These are phyloP conservation scores for Papiliotrema flavescens DNA, from an alignment of 1,284 basidiomycete species.

Conservation along the genomic window DNA sequence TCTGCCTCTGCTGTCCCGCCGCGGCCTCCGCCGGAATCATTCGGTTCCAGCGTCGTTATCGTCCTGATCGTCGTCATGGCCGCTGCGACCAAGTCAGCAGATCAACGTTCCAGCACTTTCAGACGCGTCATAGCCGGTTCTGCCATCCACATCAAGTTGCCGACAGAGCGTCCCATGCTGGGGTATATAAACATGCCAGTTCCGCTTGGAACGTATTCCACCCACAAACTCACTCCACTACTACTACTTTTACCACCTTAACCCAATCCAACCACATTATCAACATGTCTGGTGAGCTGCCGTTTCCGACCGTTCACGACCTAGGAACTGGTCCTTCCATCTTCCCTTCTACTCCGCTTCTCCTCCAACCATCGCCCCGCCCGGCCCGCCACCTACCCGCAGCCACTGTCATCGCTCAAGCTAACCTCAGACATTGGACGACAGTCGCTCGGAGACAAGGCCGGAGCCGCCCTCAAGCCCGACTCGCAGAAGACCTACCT, in stretches of 20 bases:
- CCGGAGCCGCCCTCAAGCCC: constrained; percentile 38
- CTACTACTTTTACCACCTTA: not conserved
- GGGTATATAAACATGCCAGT: not conserved
- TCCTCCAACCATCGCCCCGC: not conserved
- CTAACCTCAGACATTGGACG: constrained; percentile 14
- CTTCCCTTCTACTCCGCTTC: not conserved
- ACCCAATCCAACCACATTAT: not conserved
- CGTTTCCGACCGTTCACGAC: too few species aligned
- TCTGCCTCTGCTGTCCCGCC: too few species aligned
- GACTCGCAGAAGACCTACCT: constrained; percentile 39
- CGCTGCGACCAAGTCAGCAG: too few species aligned
- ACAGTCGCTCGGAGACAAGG: constrained; percentile 34
- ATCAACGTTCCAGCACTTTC: too few species aligned
- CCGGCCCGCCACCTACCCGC: not conserved
- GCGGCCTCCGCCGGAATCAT: too few species aligned
- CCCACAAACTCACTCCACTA: not conserved
- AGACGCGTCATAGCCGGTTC: too few species aligned
- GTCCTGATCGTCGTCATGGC: too few species aligned
- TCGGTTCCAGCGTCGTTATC: too few species aligned
- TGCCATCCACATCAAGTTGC: too few species aligned
- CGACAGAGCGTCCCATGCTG: too few species aligned
- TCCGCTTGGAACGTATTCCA: not conserved
- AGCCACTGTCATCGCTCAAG: not conserved
- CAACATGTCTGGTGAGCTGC: constrained; percentile 8
- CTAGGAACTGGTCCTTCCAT: not conserved